Base-by-base conservation (phyloP, 305 asterid species). In the Fraxinus paxiana region DNA sequence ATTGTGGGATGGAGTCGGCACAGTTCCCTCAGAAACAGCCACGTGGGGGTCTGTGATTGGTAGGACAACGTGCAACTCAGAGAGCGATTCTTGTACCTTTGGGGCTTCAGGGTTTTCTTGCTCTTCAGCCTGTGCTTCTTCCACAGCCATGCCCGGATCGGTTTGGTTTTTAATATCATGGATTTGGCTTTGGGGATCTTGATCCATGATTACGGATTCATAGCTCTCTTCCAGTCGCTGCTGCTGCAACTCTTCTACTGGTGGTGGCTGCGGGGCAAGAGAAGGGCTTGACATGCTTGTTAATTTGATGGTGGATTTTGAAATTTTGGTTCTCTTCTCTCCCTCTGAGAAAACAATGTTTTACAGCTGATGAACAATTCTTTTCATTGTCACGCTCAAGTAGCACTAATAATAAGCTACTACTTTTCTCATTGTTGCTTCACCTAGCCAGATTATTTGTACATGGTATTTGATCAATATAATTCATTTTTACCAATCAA, bases 1-100 rank as follows among this genome's bases (percentile, higher is more conserved):
- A 75, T 76, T 73, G 83, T 43, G 71, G 75, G 85, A 41, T 24
- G 89, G 91, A 4, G 89, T 85, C 41, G 85, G 30, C 59, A 81
- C 67, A 33, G 86, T 41, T 82, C 26, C 81, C 13, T 80, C 85
- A 10, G 84, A 41, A 8, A 78, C 75, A 1, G 83, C 73, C 75
- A 63, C 80, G 75, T 76, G 80, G 54, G 80, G 22, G 48, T 83
- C 89, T 2, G 81, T 37, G 77, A 78, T 59, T 3, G 87, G 88
- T n/a, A 85, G 80, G 41, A 73, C 82, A 69, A 78, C 82, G 51
- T 18, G 77, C 74, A 69, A 30, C 22, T 69, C 74, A n/a, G 5
- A 2, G 10, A 13, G 7, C 4, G 81, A 69, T 69, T 30, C 74
- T 69, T 69, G 74, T 30, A 1, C 74, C 38, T 31, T 69, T 15